phyloP scores from a whole-genome alignment of 1,284 basidiomycete species.

The Trichosporon coremiiforme region DNA sequence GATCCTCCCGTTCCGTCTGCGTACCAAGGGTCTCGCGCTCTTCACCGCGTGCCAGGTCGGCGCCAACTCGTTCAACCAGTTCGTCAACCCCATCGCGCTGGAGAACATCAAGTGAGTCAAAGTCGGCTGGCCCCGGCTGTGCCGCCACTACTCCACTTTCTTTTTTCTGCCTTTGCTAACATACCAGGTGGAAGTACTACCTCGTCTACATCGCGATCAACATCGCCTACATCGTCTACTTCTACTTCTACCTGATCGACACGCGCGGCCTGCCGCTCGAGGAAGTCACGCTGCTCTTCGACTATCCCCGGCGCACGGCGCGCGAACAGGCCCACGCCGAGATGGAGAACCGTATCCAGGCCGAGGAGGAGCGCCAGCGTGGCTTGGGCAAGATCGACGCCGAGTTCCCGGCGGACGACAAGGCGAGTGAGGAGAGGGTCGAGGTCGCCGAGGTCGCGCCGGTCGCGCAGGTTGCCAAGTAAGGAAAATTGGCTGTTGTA shows the following conservation, averaged over 20 bases:
- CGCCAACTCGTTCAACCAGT: conserved; percentile 19
- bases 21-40: conserved; percentile 38
- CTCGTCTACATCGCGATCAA: conserved; percentile 44
- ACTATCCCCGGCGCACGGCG: conserved; percentile 27
- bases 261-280: conserved; percentile 45
- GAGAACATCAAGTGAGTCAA: conserved; percentile 13
- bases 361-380: conserved; percentile 22
- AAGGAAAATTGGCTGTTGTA: not conserved
- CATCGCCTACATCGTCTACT: conserved; percentile 30
- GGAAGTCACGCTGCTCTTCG: conserved; percentile 41
- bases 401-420: conserved; percentile 7
- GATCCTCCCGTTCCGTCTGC: conserved; percentile 35
- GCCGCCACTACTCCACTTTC: not conserved
- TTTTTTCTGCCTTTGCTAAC: not conserved
- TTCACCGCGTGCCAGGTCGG: conserved; percentile 18
- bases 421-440: conserved; percentile 3
- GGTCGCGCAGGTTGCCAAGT: conserved; percentile 4
- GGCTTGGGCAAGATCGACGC: conserved; percentile 4
- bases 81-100: conserved; percentile 24
- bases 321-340: conserved; percentile 19
- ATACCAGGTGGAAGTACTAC: conserved; percentile 30
- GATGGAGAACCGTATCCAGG: conserved; percentile 20
- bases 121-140: no score
- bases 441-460: not conserved
- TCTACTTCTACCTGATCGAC: conserved; percentile 47